phyloP scores from a whole-genome alignment of 805 yeast genomes.

The Barnettozyma vustinii region DNA sequence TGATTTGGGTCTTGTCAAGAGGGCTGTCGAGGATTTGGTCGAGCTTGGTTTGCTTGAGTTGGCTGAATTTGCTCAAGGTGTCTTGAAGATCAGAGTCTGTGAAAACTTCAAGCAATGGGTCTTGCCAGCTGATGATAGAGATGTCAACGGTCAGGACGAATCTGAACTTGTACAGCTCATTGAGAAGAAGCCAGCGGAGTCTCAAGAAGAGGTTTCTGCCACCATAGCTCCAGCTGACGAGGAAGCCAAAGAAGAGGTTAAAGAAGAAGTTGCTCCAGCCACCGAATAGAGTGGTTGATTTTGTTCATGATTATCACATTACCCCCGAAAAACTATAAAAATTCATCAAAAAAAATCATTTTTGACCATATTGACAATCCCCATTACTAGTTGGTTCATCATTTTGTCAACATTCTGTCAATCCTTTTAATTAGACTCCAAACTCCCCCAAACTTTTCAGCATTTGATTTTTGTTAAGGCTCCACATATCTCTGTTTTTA shows the following conservation, averaged over 20 bases:
- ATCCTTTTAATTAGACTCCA: background rate
- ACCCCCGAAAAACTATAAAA: background rate
- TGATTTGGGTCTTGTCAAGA: slow-evolving; percentile 45
- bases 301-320: background rate
- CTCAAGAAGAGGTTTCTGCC: background rate
- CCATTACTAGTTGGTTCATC: background rate
- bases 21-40: slow-evolving; percentile 45
- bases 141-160: slow-evolving; percentile 41
- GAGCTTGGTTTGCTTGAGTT: slow-evolving; percentile 31
- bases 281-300: background rate
- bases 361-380: background rate
- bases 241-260: slow-evolving; percentile 8
- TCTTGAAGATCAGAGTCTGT: slow-evolving; percentile 55
- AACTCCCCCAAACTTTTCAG: background rate
- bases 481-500: background rate
- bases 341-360: background rate
- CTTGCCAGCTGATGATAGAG: slow-evolving; percentile 47
- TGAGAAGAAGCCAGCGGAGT: slow-evolving; percentile 13
- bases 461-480: background rate
- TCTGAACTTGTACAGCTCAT: slow-evolving; percentile 20
- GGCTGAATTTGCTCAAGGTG: slow-evolving; percentile 34
- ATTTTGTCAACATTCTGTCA: background rate
- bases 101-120: slow-evolving; percentile 64
- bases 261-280: slow-evolving; percentile 2
- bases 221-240: background rate